Evolutionary conservation across 805 yeast species (phyloP), one percentile per base, ranked within the genome.

Genomic region (Schwanniomyces polymorphus): DNA sequence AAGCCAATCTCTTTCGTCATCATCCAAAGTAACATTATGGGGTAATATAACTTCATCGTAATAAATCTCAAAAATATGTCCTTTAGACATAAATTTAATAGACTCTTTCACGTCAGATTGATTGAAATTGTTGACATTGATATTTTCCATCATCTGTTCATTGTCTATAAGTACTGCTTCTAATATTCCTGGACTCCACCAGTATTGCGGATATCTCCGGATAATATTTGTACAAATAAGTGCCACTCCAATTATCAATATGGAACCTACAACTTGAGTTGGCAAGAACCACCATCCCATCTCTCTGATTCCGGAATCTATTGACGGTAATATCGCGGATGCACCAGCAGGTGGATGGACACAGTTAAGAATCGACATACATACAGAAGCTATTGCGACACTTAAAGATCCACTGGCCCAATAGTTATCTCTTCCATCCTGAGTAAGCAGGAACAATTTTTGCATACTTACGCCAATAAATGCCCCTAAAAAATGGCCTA

Each of bases 341-440:
- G 89, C 88, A 2, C 90, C 90, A 1, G 85, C 83, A 0, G 90
- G 90, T 0, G 90, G 90, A 58, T 85, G 89, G 1, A 82, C 79
- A 48, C 83, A 76, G 50, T 81, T 81, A 5, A 74, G 60, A 0
- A 81, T 50, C 10, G 77, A 63, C 86, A 82, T 82, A 2, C 66
- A 60, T 9, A 79, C 81, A 7, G 84, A 76, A 1, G 85, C 55
- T 4, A 80, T 48, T 0, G 76, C 84, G 6, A 21, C 85, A 33
- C 82, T 68, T 27, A 84, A 57, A 0, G 85, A 84, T 2, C 84
- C 88, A 14, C 76, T 71, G 7, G 80, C 69, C 78, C 85, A 84
- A 50, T 0, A 21, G 5, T 21, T 21, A 4, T 3, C 23, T 3
- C 23, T 3, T 5, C 23, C 23, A 4, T 4, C 23, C 5, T 21